Evolutionary conservation across 164 flowering plant genomes (phyloP), one percentile per base, ranked within the genome.

Genomic region (Piper betle): DNA sequence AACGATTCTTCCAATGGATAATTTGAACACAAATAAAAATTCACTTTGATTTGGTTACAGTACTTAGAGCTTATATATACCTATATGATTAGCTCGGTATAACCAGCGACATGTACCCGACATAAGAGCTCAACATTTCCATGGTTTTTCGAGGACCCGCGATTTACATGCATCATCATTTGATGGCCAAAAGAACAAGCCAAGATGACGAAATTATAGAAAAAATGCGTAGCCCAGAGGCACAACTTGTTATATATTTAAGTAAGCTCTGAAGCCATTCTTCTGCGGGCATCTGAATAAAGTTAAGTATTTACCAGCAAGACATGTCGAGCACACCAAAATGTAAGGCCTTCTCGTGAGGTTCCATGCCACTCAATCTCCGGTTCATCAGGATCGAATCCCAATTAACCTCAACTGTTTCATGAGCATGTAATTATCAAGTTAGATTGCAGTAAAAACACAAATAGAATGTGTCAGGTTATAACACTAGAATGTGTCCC

Each of bases 391-490:
- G 4, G 71, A 61, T 20, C 70, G 63, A 13, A 73, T 69, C 33
- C 76, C 76, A 37, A 73, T 64, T 40, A 69, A 58, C 15, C 73
- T 69, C 55, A 73, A 56, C 75, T 73, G 72, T 55, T 17, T 0
- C 17, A 63, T 15, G 39, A 16, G 37, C 39, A 62, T 0, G 19
- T 39, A n/a, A 33, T 3, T 19, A n/a, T 33, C n/a, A 55, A 5
- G 53, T 62, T n/a, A 57, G 17, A 19, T 9, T 37, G 19, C 39
- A 60, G 6, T 39, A 8, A 9, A 43, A 42, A 25, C 33, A 25
- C 2, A 25, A 25, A 2, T 25, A 18, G 33, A n/a, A 25, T 25
- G 33, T 25, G 33, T 1, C 33, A 25, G 33, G 33, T 25, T 25
- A 25, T 25, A 25, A 25, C 33, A 25, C 33, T 25, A 25, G 33